phyloP scores from a whole-genome alignment of 441 rosid genomes.

The Flueggea neowawraea region DNA sequence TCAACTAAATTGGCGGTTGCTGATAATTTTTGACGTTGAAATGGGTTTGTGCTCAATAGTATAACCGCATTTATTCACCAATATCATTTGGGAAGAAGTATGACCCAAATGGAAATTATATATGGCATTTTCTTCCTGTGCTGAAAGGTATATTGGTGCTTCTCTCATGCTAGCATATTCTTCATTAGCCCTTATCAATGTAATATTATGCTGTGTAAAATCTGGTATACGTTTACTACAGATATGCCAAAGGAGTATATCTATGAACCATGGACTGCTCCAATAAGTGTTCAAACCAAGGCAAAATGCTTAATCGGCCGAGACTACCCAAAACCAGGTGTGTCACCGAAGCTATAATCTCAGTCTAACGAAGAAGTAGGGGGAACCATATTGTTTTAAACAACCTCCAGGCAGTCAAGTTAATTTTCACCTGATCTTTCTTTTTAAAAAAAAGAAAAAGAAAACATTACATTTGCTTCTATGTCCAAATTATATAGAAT shows the following conservation, averaged over 20 bases:
- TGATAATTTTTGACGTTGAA: conserved; percentile 6
- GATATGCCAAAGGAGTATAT: conserved; percentile 97
- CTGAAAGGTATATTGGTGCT: conserved; percentile 61
- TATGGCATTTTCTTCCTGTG: conserved; percentile 86
- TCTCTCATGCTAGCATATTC: neutral
- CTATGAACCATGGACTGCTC: conserved; percentile 98
- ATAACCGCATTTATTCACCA: conserved; percentile 89
- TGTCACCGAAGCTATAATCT: conserved; percentile 6
- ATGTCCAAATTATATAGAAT: no score
- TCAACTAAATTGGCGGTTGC: neutral
- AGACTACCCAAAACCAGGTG: conserved; percentile 92
- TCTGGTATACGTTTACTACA: conserved; percentile 13
- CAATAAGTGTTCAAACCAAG: conserved; percentile 69
- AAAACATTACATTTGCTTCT: no score
- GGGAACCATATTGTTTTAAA: no score
- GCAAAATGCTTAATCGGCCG: conserved; percentile 85
- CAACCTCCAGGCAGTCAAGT: no score
- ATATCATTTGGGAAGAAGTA: conserved; percentile 90
- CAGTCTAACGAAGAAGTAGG: no score
- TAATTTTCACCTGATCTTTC: no score
- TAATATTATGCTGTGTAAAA: neutral
- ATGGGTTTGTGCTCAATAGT: conserved; percentile 41
- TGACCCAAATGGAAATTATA: conserved; percentile 79
- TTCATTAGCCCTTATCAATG: neutral
- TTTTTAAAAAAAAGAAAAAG: no score